Conservation (phyloP, 805 yeast species). For the Saccharomyces jurei region DNA sequence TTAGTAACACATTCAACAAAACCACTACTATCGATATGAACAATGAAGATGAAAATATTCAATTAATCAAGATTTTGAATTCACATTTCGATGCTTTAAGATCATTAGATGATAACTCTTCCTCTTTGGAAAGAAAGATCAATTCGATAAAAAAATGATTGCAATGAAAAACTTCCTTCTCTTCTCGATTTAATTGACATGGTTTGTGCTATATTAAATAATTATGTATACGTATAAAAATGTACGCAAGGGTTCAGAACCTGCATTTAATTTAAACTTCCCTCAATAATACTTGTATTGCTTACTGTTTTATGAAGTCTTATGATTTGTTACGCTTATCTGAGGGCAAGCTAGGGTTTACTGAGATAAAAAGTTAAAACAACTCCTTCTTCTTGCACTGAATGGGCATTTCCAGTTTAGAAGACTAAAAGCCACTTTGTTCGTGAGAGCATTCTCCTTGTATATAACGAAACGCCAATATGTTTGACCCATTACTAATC, state of each 20-base stretch:
- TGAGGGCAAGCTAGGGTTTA: too few species aligned
- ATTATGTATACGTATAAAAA: not conserved
- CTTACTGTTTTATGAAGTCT: not conserved
- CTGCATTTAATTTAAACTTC: not conserved
- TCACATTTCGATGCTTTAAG: slow-evolving; percentile 84
- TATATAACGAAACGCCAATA: not conserved
- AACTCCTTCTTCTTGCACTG: too few species aligned
- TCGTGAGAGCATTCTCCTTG: not conserved
- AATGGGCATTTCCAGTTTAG: not conserved
- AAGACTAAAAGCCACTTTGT: not conserved
- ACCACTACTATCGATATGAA: slow-evolving; percentile 35
- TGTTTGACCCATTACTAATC: not conserved
- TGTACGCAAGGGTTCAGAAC: not conserved
- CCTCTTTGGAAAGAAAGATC: slow-evolving; percentile 58
- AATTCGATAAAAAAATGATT: slow-evolving; percentile 24
- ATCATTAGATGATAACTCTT: slow-evolving; percentile 74
- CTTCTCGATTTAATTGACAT: not conserved
- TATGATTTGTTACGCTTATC: not conserved
- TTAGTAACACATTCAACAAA: slow-evolving; percentile 71
- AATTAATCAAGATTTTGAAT: slow-evolving; percentile 73
- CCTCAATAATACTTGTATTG: not conserved
- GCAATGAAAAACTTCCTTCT: not conserved
- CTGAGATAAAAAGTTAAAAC: too few species aligned
- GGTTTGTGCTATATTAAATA: not conserved
- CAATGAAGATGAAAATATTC: slow-evolving; percentile 39